Evolutionary conservation across 345 rosid genomes (phyloP).

Genomic region (Aurinia saxatilis): DNA sequence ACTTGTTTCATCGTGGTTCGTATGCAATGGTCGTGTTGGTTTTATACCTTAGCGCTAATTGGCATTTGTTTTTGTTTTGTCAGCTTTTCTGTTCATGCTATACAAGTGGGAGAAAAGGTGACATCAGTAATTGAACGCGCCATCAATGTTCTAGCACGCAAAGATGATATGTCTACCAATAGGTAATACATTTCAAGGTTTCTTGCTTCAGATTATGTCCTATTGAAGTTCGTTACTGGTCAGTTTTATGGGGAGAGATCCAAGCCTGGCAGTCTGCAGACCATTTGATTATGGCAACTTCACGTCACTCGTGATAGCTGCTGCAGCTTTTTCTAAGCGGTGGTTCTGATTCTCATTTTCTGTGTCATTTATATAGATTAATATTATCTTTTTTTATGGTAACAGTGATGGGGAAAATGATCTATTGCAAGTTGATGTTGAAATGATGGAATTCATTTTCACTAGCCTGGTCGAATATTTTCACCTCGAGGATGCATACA

Average conservation of each 20-base stretch:
- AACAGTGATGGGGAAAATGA: constrained; percentile 55
- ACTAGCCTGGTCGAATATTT: constrained; percentile 83
- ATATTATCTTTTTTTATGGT: constrained; percentile 9
- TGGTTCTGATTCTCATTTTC: constrained; percentile 13
- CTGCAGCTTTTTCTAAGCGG: not conserved
- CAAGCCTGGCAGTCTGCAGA: constrained; percentile 4
- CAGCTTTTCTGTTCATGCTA: constrained; percentile 89
- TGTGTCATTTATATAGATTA: constrained; percentile 5
- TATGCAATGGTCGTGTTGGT: constrained; percentile 1
- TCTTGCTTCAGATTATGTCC: not conserved
- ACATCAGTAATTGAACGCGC: constrained; percentile 80
- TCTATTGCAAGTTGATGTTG: constrained; percentile 85
- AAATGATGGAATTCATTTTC: constrained; percentile 77
- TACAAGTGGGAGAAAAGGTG: constrained; percentile 88
- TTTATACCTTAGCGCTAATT: not conserved
- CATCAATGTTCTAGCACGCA: constrained; percentile 66
- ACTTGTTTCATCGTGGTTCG: not conserved
- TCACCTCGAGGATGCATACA: constrained; percentile 82
- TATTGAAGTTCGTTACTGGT: not conserved
- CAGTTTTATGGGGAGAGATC: not conserved
- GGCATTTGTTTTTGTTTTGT: constrained; percentile 17
- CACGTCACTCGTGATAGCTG: not conserved
- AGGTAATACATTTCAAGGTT: constrained; percentile 38
- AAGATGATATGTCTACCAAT: constrained; percentile 54
- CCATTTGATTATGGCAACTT: constrained; percentile 6